These are phyloP conservation scores for Silybum marianum DNA, from an alignment of 129 eudicot genomes.

Conservation along the genomic window DNA sequence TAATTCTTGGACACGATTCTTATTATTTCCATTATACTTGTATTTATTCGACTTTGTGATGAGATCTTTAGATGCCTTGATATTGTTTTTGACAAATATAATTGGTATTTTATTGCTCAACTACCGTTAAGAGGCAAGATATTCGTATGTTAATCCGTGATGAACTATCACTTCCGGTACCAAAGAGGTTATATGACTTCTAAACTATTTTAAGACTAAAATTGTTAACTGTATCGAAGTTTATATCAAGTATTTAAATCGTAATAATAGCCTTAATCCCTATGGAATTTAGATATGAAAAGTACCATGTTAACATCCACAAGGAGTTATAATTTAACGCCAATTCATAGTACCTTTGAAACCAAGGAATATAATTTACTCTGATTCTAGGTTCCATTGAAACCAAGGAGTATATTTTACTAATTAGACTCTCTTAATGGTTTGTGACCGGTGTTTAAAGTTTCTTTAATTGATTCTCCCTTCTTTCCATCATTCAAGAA, in stretches of 20 bases:
- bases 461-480: constrained; percentile 8
- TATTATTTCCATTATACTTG: background rate
- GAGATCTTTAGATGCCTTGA: background rate
- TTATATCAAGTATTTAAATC: background rate
- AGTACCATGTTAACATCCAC: constrained; percentile 15
- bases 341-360: background rate
- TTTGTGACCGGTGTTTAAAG: background rate
- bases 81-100: background rate
- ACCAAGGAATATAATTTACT: background rate
- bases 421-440: constrained; percentile 10
- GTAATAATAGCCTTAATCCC: background rate
- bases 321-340: background rate
- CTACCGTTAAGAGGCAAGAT: background rate
- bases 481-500: constrained; percentile 4
- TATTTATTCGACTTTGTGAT: constrained; percentile 6
- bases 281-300: background rate
- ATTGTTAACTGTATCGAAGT: background rate
- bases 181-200: constrained; percentile 8
- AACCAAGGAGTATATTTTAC: background rate
- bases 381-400: background rate
- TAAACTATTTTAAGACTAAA: background rate
- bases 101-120: background rate
- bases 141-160: background rate
- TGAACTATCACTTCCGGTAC: background rate
- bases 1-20: background rate